These are phyloP conservation scores for Rhodotorula sp. DNA, from an alignment of 1,284 basidiomycete genomes.

Conservation along the genomic window DNA sequence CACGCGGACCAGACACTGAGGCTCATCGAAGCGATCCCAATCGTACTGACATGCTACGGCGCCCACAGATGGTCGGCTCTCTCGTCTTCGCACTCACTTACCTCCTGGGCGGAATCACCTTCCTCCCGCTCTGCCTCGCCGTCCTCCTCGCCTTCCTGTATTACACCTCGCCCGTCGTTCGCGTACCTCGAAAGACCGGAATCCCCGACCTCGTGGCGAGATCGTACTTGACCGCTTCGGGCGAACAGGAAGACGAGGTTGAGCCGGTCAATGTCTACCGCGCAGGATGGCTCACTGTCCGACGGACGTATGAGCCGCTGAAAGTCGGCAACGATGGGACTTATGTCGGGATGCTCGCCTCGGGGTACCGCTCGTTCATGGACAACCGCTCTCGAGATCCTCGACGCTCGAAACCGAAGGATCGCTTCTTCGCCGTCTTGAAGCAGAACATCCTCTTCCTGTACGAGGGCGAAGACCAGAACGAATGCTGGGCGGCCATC, in stretches of 20 bases:
- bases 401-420: constrained; percentile 69
- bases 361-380: constrained; percentile 47
- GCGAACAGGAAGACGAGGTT: constrained; percentile 11
- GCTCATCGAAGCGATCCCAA: background rate
- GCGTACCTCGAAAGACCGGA: constrained; percentile 17
- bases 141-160: constrained; percentile 59
- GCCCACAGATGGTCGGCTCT: constrained; percentile 17
- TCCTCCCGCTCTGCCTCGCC: constrained; percentile 69
- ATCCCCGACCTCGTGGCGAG: background rate
- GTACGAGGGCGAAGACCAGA: constrained; percentile 83
- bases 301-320: constrained; percentile 70
- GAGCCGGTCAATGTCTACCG: constrained; percentile 56
- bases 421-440: constrained; percentile 82
- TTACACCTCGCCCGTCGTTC: constrained; percentile 40
- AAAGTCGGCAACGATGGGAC: constrained; percentile 36
- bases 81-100: constrained; percentile 63
- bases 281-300: constrained; percentile 80
- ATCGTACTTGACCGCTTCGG: background rate
- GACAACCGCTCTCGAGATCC: constrained; percentile 59
- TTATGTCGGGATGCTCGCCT: constrained; percentile 44
- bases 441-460: constrained; percentile 85
- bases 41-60: background rate
- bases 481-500: constrained; percentile 79
- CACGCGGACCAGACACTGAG: no score
- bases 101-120: constrained; percentile 79